A percentile compares a stretch with the other conserved stretches of the same genome.
Conservation (phyloP, 495 filamentous ascomycete species). For the Hyaloscypha variabilis region DNA sequence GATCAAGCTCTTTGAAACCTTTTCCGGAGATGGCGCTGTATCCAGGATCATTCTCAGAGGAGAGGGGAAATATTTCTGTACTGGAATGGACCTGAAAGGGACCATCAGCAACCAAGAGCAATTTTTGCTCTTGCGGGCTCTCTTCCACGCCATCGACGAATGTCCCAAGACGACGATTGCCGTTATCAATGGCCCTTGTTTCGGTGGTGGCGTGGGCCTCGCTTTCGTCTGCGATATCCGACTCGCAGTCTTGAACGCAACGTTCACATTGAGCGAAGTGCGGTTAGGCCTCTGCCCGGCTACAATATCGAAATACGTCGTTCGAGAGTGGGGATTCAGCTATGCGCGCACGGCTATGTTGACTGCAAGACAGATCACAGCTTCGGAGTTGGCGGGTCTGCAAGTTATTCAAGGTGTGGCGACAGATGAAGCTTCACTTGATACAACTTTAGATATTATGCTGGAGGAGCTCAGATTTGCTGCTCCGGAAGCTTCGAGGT, state of each 20-base stretch:
- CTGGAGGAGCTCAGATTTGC: slow-evolving; percentile 5
- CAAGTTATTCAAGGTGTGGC: slow-evolving; percentile 5
- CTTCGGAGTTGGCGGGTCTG: slow-evolving; percentile 21
- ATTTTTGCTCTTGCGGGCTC: too few relatives aligned
- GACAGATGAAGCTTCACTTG: background rate
- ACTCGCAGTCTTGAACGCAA: slow-evolving; percentile 26
- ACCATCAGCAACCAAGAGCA: slow-evolving; percentile 29
- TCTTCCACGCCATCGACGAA: slow-evolving; percentile 37
- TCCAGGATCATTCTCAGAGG: slow-evolving; percentile 39
- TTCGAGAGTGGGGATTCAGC: slow-evolving; percentile 34
- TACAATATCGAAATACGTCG: slow-evolving; percentile 39
- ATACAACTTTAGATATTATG: background rate
- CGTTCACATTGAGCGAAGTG: slow-evolving; percentile 38
- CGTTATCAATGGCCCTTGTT: slow-evolving; percentile 40
- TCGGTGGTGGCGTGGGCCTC: slow-evolving; percentile 43
- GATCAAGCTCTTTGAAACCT: slow-evolving; percentile 27
- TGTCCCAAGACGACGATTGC: slow-evolving; percentile 43
- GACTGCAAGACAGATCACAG: slow-evolving; percentile 33
- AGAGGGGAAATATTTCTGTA: slow-evolving; percentile 44
- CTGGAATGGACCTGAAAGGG: slow-evolving; percentile 43
- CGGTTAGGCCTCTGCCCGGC: slow-evolving; percentile 39
- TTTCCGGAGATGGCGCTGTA: slow-evolving; percentile 28
- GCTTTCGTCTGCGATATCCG: slow-evolving; percentile 43
- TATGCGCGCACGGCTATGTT: slow-evolving; percentile 39
- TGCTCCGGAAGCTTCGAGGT: slow-evolving; percentile 19